Evolutionary conservation across 345 rosid species (phyloP).

Genomic region (Crucihimalaya himalaica): DNA sequence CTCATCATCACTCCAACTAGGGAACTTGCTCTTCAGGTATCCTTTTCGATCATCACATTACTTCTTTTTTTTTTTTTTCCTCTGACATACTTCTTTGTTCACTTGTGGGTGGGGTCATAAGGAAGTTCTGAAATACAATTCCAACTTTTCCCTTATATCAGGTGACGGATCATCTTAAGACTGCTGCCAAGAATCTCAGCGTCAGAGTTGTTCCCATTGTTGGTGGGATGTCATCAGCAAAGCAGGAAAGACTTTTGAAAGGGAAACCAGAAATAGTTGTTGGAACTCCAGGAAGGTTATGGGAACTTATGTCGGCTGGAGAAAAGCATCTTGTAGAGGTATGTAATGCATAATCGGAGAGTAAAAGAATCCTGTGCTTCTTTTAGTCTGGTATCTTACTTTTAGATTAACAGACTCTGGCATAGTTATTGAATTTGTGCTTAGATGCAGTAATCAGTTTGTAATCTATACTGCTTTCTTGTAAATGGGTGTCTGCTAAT

Average conservation of each 20-base stretch:
- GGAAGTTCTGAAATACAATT: conserved; percentile 2
- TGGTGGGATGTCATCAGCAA: conserved; percentile 92
- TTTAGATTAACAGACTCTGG: not conserved
- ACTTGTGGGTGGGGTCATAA: not conserved
- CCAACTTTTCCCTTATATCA: conserved; percentile 36
- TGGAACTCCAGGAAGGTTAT: conserved; percentile 94
- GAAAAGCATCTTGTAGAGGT: conserved; percentile 93
- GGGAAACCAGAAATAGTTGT: conserved; percentile 88
- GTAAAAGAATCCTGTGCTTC: not conserved
- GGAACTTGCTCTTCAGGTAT: conserved; percentile 92
- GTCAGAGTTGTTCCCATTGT: conserved; percentile 84
- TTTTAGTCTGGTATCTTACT: conserved; percentile 12
- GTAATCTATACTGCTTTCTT: conserved; percentile 8
- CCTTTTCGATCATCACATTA: conserved; percentile 22
- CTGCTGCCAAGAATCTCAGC: conserved; percentile 57
- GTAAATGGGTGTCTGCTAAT: not conserved
- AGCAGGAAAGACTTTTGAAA: conserved; percentile 86
- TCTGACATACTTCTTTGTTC: not conserved
- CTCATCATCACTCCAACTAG: conserved; percentile 94
- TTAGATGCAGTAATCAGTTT: not conserved
- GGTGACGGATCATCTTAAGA: conserved; percentile 88
- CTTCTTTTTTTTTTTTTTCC: not conserved
- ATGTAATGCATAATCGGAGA: conserved; percentile 27
- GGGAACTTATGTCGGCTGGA: conserved; percentile 97
- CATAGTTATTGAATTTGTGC: not conserved